Conservation (phyloP, 2,329 filamentous ascomycete genomes). For the Chrysoporthe austroafricana region DNA sequence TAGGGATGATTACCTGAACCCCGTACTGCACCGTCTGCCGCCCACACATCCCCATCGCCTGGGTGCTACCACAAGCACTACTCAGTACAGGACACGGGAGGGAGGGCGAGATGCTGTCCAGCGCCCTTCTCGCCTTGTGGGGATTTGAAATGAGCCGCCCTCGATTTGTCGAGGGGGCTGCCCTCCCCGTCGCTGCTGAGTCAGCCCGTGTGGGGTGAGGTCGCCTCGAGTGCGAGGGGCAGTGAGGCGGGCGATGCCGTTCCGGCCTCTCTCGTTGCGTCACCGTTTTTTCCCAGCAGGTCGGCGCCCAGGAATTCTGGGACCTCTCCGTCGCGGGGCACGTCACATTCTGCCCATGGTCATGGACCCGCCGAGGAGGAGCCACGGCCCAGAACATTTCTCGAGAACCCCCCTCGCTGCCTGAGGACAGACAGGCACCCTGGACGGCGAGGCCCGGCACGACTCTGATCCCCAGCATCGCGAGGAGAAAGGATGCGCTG, state of each 20-base stretch:
- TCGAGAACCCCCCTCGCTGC: background rate
- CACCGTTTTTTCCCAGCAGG: constrained; percentile 5
- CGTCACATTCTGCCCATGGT: constrained; percentile 10
- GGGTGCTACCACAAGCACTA: too few relatives aligned
- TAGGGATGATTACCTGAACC: too few relatives aligned
- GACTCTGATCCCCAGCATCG: background rate
- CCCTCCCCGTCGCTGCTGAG: background rate
- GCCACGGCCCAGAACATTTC: background rate
- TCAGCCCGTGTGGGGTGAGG: constrained; percentile 1
- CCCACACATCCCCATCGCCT: too few relatives aligned
- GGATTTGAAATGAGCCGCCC: constrained; percentile 2
- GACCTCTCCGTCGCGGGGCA: background rate
- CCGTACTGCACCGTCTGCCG: too few relatives aligned
- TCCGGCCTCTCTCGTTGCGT: constrained; percentile 16
- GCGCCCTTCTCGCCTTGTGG: too few relatives aligned
- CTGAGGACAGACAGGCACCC: background rate
- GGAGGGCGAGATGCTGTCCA: too few relatives aligned
- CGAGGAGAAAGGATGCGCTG: constrained; percentile 21
- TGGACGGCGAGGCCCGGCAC: background rate
- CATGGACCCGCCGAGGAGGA: background rate
- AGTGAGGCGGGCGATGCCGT: constrained; percentile 12
- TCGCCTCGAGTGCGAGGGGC: background rate
- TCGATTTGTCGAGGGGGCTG: constrained; percentile 9
- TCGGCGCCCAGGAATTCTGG: background rate
- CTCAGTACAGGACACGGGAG: too few relatives aligned